phyloP scores from a whole-genome alignment of 495 filamentous ascomycete genomes.

The Aspergillus cavernicola region DNA sequence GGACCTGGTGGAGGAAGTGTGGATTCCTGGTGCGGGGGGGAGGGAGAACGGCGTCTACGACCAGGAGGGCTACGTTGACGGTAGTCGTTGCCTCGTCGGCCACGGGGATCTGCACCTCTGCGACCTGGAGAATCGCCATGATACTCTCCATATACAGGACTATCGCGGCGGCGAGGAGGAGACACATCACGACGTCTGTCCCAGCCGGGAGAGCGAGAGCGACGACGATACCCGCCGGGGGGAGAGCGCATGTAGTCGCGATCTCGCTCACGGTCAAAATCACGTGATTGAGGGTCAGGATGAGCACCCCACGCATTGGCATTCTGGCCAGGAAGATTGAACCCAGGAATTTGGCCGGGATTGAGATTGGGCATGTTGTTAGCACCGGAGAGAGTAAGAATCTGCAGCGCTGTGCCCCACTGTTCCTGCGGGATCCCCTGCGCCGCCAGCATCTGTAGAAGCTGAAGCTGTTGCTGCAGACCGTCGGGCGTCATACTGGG shows the following conservation, averaged over 20 bases:
- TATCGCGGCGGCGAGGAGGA: constrained; percentile 59
- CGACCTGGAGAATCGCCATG: constrained; percentile 57
- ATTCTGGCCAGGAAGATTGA: constrained; percentile 32
- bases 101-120: constrained; percentile 57
- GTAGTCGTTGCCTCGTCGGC: constrained; percentile 60
- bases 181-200: constrained; percentile 60
- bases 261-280: constrained; percentile 53
- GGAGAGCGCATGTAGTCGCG: constrained; percentile 56
- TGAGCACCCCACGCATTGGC: constrained; percentile 37
- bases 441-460: constrained; percentile 54
- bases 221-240: constrained; percentile 58
- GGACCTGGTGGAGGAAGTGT: constrained; percentile 55
- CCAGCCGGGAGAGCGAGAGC: constrained; percentile 73
- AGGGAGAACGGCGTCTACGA: constrained; percentile 60
- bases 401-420: constrained; percentile 52
- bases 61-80: constrained; percentile 77
- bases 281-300: constrained; percentile 52
- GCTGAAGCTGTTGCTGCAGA: constrained; percentile 58
- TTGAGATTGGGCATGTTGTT: constrained; percentile 29
- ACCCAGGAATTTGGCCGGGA: constrained; percentile 28
- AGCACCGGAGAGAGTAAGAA: constrained; percentile 40
- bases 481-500: constrained; percentile 35
- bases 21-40: constrained; percentile 47
- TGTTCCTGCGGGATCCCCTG: constrained; percentile 61
- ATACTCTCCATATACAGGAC: constrained; percentile 69